These are phyloP conservation scores for Scenedesmus sp. DNA, from an alignment of 163 green algal species.

Conservation along the genomic window DNA sequence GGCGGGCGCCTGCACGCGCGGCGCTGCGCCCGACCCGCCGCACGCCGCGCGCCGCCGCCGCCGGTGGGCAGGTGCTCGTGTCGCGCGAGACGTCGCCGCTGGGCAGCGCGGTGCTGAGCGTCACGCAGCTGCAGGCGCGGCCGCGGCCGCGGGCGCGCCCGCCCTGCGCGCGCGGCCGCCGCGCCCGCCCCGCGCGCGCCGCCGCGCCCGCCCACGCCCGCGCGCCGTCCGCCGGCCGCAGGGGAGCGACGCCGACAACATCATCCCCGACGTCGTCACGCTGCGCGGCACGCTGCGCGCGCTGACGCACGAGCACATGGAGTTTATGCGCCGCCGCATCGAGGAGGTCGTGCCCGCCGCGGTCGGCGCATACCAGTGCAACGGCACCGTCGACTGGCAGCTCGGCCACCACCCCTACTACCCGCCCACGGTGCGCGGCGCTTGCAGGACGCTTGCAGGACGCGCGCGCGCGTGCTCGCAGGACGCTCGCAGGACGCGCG, in stretches of 20 bases:
- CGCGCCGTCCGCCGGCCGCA: neutral
- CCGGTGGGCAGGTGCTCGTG: constrained; percentile 76
- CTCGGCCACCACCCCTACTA: constrained; percentile 73
- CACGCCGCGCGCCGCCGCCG: constrained; percentile 73
- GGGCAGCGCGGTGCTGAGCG: constrained; percentile 79
- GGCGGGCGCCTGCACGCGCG: no score
- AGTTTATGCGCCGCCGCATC: constrained; percentile 49
- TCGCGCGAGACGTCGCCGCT: constrained; percentile 82
- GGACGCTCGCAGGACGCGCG: no score
- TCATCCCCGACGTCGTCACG: constrained; percentile 80
- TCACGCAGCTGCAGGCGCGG: constrained; percentile 75
- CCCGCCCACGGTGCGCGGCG: no score
- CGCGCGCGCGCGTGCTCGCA: no score
- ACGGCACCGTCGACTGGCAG: constrained; percentile 60
- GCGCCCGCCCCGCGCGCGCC: no score
- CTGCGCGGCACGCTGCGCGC: constrained; percentile 62
- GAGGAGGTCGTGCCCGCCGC: constrained; percentile 27
- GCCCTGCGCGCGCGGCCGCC: no score
- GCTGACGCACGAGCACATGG: constrained; percentile 57
- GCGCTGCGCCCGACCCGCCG: constrained; percentile 63
- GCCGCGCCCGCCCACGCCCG: no score
- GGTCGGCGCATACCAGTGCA: constrained; percentile 59
- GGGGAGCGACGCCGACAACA: constrained; percentile 80
- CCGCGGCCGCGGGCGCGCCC: no score
- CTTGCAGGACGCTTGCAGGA: no score